Percentiles rank a stretch among this genome's conserved stretches.
Conservation (phyloP, 2,329 filamentous ascomycete species). For the Fusarium musae region DNA sequence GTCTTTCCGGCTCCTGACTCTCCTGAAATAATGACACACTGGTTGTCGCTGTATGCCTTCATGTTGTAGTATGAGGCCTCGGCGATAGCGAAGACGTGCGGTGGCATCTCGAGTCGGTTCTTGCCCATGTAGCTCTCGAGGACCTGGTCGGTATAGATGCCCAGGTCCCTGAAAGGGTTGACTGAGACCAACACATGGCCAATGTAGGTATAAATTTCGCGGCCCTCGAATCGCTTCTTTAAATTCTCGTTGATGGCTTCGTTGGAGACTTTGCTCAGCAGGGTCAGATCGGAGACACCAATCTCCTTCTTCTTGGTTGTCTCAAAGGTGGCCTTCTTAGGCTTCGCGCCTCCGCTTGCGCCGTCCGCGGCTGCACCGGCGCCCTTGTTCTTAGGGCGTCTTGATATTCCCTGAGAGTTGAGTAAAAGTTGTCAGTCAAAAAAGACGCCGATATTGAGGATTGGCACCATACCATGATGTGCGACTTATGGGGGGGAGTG, state of each 20-base stretch:
- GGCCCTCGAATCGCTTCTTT: constrained; percentile 97
- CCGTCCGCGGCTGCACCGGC: constrained; percentile 54
- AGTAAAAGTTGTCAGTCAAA: constrained; percentile 26
- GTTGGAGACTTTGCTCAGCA: constrained; percentile 98
- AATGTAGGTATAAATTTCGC: constrained; percentile 99
- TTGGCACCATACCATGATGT: constrained; percentile 49
- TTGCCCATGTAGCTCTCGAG: constrained; percentile 95
- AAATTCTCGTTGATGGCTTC: constrained; percentile 99
- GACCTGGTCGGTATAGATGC: constrained; percentile 96
- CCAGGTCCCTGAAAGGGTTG: constrained; percentile 96
- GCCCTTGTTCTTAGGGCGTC: constrained; percentile 55
- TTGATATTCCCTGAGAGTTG: constrained; percentile 51
- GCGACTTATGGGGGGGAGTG: constrained; percentile 31
- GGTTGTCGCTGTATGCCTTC: constrained; percentile 99
- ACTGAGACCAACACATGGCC: constrained; percentile 99
- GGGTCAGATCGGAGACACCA: constrained; percentile 94
- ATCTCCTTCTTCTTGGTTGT: constrained; percentile 99
- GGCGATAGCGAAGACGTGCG: constrained; percentile 97
- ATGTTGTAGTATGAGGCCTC: constrained; percentile 99
- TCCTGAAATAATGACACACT: constrained; percentile 99
- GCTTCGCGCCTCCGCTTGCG: constrained; percentile 65
- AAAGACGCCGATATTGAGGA: constrained; percentile 15
- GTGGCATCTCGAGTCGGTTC: constrained; percentile 93
- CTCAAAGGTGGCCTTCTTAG: constrained; percentile 96
- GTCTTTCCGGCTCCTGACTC: constrained; percentile 99